phyloP scores from a whole-genome alignment of 2,329 filamentous ascomycete species.

The Colletotrichum cuscutae region DNA sequence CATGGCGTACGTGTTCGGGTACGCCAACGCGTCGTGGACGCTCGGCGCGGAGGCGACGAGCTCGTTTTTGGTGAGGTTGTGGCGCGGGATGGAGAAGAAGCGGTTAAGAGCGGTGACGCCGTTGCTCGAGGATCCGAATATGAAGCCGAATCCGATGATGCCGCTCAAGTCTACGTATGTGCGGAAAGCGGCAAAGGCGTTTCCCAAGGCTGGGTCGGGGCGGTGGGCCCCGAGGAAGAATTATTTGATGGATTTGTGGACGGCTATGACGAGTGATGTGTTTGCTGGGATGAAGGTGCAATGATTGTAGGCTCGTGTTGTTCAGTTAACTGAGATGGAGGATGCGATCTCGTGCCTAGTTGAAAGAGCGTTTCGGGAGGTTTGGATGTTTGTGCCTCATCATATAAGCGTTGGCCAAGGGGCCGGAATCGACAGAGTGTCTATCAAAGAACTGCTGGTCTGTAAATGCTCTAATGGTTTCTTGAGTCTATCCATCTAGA shows the following conservation, averaged over 20 bases:
- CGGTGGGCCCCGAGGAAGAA: conserved; percentile 37
- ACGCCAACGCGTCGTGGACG: conserved; percentile 71
- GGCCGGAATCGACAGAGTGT: neutral
- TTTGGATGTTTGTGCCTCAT: neutral
- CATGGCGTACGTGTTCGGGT: conserved; percentile 67
- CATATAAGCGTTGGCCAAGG: neutral
- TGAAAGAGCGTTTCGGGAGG: neutral
- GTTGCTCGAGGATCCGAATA: conserved; percentile 47
- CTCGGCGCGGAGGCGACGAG: conserved; percentile 67
- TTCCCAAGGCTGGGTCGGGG: conserved; percentile 59
- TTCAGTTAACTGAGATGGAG: neutral
- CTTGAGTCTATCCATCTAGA: neutral
- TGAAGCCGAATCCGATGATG: conserved; percentile 52
- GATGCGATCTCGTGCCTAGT: too few species aligned
- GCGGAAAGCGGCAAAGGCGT: conserved; percentile 47
- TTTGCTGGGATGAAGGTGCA: neutral
- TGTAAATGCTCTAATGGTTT: neutral
- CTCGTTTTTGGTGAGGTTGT: conserved; percentile 58
- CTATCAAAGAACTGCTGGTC: too few species aligned
- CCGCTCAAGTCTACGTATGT: conserved; percentile 63
- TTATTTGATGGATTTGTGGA: conserved; percentile 17
- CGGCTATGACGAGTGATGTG: conserved; percentile 3
- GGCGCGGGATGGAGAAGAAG: conserved; percentile 59
- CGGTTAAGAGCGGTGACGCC: conserved; percentile 56
- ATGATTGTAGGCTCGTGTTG: neutral